Evolutionary conservation across 2,329 filamentous ascomycete genomes (phyloP).

Genomic region (Penicillium sp.): DNA sequence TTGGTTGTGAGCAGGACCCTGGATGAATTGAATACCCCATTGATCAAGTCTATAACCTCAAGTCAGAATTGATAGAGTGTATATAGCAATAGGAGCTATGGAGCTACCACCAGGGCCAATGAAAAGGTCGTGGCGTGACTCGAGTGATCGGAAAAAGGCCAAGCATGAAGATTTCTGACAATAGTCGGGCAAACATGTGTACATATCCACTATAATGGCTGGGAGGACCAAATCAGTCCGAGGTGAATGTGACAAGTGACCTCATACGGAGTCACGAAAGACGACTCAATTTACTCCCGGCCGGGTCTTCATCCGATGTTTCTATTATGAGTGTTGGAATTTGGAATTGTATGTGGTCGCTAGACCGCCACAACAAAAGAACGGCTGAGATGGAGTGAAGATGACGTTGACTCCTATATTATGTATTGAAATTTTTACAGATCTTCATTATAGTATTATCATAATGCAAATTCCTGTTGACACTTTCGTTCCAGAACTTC

Average conservation of each 20-base stretch:
- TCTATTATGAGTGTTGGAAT: too few relatives aligned
- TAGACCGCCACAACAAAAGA: too few relatives aligned
- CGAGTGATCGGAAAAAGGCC: too few relatives aligned
- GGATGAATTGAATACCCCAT: too few relatives aligned
- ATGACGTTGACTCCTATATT: not conserved
- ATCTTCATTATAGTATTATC: not conserved
- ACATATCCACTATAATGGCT: not conserved
- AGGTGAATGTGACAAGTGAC: not conserved
- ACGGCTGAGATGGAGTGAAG: too few relatives aligned
- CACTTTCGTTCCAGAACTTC: not conserved
- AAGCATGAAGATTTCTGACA: not conserved
- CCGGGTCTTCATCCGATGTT: not conserved
- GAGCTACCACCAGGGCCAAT: not conserved
- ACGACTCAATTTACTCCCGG: too few relatives aligned
- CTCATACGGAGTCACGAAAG: too few relatives aligned
- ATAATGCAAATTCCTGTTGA: not conserved
- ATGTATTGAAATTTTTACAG: not conserved
- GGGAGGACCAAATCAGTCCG: not conserved
- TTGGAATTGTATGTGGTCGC: too few relatives aligned
- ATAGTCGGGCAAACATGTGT: not conserved
- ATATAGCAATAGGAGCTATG: not conserved
- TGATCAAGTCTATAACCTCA: not conserved
- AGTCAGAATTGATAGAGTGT: not conserved
- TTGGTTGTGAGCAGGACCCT: not conserved
- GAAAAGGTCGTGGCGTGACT: not conserved